phyloP scores from a whole-genome alignment of 345 rosid species.

The Sisymbrium altissimum region DNA sequence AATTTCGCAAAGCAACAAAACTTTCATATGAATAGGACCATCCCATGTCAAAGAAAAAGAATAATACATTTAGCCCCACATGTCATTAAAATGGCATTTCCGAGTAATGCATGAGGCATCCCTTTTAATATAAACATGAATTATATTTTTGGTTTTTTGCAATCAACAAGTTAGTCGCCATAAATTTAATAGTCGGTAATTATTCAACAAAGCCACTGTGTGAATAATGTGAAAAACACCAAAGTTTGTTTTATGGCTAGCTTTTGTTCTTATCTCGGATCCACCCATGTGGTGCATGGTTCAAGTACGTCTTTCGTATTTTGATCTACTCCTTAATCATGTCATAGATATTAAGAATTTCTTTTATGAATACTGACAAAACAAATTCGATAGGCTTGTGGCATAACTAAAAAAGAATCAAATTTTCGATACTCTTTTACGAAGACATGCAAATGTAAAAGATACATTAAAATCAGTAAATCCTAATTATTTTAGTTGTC shows the following conservation, averaged over 20 bases:
- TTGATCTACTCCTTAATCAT: background rate
- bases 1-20: conserved; percentile 24
- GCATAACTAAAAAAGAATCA: background rate
- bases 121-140: background rate
- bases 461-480: background rate
- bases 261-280: conserved; percentile 21
- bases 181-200: conserved; percentile 20
- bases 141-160: background rate
- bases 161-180: conserved; percentile 15
- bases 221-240: conserved; percentile 29
- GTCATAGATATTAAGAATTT: background rate
- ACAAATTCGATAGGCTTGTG: background rate
- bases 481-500: background rate
- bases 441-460: background rate
- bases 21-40: conserved; percentile 12
- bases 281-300: conserved; percentile 23
- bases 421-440: background rate
- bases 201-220: background rate
- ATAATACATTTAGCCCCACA: conserved; percentile 28
- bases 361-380: background rate
- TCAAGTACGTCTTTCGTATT: background rate
- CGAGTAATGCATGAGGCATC: conserved; percentile 12
- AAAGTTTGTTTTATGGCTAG: conserved; percentile 10
- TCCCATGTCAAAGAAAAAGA: conserved; percentile 7
- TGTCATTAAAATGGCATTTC: conserved; percentile 11